A percentile compares a stretch with the other conserved stretches of the same genome.
phyloP scores from a whole-genome alignment of 345 rosid species.

The Eucalyptus tenuipes region DNA sequence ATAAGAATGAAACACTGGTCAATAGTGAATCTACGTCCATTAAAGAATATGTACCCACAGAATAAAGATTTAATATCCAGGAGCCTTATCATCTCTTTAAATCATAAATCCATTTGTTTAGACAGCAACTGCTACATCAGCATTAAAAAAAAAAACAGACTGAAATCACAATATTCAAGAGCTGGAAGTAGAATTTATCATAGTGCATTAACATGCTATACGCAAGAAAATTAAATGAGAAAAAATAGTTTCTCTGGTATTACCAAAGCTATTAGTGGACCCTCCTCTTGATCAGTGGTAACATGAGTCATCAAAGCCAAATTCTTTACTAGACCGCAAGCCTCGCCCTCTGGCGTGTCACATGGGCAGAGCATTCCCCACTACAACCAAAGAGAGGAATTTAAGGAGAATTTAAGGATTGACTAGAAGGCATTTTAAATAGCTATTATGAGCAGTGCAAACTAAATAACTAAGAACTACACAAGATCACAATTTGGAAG shows the following conservation, averaged over 20 bases:
- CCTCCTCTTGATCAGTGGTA: constrained; percentile 89
- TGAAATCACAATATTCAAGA: neutral
- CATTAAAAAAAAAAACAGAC: neutral
- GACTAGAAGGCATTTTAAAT: neutral
- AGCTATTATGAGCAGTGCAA: neutral
- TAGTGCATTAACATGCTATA: neutral
- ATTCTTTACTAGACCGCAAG: constrained; percentile 96
- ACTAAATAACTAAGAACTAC: neutral
- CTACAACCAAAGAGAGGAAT: constrained; percentile 11
- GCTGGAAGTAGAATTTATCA: neutral
- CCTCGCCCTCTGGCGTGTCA: constrained; percentile 97
- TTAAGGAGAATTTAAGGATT: neutral
- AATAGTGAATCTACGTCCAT: neutral
- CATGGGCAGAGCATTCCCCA: constrained; percentile 99
- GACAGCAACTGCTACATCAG: neutral
- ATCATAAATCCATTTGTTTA: neutral
- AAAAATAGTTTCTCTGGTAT: neutral
- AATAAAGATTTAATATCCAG: neutral
- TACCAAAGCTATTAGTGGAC: constrained; percentile 76
- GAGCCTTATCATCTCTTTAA: neutral
- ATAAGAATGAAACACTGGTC: neutral
- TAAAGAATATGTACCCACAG: neutral
- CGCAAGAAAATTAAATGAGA: neutral
- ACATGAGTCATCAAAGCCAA: constrained; percentile 99
- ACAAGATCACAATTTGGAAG: neutral